These are phyloP conservation scores for Elsinoe australis DNA, from an alignment of 2,329 filamentous ascomycete genomes.

Conservation along the genomic window DNA sequence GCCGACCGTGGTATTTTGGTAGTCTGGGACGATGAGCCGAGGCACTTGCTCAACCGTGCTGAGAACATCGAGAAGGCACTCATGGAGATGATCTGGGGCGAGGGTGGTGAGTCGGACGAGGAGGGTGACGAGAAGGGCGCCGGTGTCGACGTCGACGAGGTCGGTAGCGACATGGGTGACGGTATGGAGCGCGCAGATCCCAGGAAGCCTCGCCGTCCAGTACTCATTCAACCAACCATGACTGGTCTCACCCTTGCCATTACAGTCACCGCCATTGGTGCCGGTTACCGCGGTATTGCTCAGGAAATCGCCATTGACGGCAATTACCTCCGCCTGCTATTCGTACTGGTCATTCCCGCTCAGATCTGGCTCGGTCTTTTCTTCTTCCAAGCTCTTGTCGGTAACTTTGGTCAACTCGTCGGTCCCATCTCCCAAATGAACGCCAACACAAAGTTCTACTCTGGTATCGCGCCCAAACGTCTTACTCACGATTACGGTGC, in stretches of 20 bases:
- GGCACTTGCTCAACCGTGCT: conserved; percentile 47
- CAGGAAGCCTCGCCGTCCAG: conserved; percentile 41
- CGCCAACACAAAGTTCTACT: conserved; percentile 41
- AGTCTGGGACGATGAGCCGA: conserved; percentile 57
- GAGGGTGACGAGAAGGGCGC: conserved; percentile 35
- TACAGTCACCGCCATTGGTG: conserved; percentile 46
- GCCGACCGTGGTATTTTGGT: conserved; percentile 51
- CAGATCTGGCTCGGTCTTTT: conserved; percentile 54
- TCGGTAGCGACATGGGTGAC: conserved; percentile 24
- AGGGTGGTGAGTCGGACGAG: conserved; percentile 33
- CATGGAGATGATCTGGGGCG: conserved; percentile 53
- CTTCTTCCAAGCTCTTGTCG: conserved; percentile 42
- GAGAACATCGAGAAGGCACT: conserved; percentile 47
- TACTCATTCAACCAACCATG: conserved; percentile 50
- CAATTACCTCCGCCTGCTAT: conserved; percentile 47
- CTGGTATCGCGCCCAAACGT: conserved; percentile 35
- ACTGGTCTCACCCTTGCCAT: conserved; percentile 48
- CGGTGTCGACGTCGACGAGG: conserved; percentile 28
- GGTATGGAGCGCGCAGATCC: conserved; percentile 35
- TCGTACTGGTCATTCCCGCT: conserved; percentile 46
- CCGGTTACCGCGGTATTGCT: conserved; percentile 50
- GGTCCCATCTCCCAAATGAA: conserved; percentile 40
- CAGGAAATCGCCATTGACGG: conserved; percentile 49
- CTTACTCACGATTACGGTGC: conserved; percentile 29
- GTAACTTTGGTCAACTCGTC: conserved; percentile 36